Evolutionary conservation across 192 early-diverging fungal genomes (phyloP), one percentile per base, ranked within the genome.

Genomic region (Gorgonomyces haynaldii): DNA sequence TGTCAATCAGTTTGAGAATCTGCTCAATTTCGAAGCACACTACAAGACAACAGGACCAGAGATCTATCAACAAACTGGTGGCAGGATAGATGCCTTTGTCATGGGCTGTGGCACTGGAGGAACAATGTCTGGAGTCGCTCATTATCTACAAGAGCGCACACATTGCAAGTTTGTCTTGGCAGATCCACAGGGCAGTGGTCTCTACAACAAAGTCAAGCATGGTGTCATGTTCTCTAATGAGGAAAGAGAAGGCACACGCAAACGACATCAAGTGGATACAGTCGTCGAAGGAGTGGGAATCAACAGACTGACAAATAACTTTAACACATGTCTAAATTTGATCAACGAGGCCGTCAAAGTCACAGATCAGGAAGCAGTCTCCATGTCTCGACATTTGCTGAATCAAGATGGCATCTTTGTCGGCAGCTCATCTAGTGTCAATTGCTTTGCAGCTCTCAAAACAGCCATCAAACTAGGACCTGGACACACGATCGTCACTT

Each of bases 1-100:
- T 84, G 74, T 85, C 83, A 81, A 98, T 61, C 94, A 98, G 61
- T 98, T 98, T 56, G 94, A 98, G 56, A 98, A 86, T 45, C 66
- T 77, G 45, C 76, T 81, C 30, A 98, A 96, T 56, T 78, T 73
- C 39, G 58, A 85, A 32, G 78, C 46, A 0, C 91, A 95, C 59
- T 90, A 74, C 53, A 50, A 56, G 1, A 81, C 76, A 1, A 98
- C 94, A 6, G 94, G 84, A 0, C 90, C 91, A 0, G 94, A 98
- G 57, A 83, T 96, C n/a, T 82, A 68, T 42, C 42, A 37, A 4
- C 89, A 90, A 54, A 82, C 86, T 2, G 47, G 64, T 74, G 86
- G 19, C 52, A 49, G 3, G 48, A 32, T 65, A 5, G 83, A 94
- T 66, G 89, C 83, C 0, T 74, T 98, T 56, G 89, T 98, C 23